Conservation (phyloP, 192 early-diverging fungal species). For the Coemansia sp. region DNA sequence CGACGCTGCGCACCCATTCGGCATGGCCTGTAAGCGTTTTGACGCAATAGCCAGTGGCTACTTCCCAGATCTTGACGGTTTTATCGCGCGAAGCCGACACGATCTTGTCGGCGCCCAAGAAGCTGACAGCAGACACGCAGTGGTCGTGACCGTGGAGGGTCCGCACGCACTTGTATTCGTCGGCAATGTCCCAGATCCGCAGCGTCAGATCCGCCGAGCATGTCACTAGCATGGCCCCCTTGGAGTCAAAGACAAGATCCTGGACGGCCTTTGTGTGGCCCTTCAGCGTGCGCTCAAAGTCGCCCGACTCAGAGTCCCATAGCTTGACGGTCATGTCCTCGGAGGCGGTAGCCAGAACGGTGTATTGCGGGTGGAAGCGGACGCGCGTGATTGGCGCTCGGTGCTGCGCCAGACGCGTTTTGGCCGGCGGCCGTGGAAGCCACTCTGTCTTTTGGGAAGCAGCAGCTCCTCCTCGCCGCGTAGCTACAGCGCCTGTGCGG, state of each 20-base stretch:
- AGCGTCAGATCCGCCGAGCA: slow-evolving; percentile 92
- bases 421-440: slow-evolving; percentile 84
- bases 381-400: slow-evolving; percentile 79
- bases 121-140: slow-evolving; percentile 82
- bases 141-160: slow-evolving; percentile 95
- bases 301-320: slow-evolving; percentile 93
- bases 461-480: slow-evolving; percentile 42
- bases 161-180: slow-evolving; percentile 80
- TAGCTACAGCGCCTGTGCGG: slow-evolving; percentile 53
- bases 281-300: slow-evolving; percentile 90
- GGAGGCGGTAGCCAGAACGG: slow-evolving; percentile 79
- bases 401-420: slow-evolving; percentile 74
- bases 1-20: slow-evolving; percentile 86
- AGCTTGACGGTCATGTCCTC: slow-evolving; percentile 94
- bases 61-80: slow-evolving; percentile 91
- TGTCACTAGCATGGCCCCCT: slow-evolving; percentile 82
- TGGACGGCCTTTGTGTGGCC: slow-evolving; percentile 97
- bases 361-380: slow-evolving; percentile 85
- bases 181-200: slow-evolving; percentile 88
- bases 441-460: slow-evolving; percentile 66
- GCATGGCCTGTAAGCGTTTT: slow-evolving; percentile 79
- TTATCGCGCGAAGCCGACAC: slow-evolving; percentile 91
- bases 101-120: slow-evolving; percentile 78
- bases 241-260: slow-evolving; percentile 81
- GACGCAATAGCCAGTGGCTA: slow-evolving; percentile 74